These are phyloP conservation scores for Cyanidiococcus yangmingshanensis DNA, from an alignment of 23 red algal genomes.

Conservation along the genomic window DNA sequence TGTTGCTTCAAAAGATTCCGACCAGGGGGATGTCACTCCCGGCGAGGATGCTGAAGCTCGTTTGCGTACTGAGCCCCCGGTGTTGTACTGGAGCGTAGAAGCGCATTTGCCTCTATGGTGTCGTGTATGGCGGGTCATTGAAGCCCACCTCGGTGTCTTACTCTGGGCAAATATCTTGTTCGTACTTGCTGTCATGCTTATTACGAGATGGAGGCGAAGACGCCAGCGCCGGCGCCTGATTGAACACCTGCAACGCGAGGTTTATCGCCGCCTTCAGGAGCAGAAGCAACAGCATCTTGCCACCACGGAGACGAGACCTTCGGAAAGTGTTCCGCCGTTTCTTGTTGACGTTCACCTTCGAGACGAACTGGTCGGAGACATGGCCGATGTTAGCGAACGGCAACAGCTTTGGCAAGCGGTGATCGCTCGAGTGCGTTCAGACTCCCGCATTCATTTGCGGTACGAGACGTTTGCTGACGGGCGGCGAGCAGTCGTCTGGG, in stretches of 20 bases:
- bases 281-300: not conserved
- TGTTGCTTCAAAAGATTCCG: not conserved
- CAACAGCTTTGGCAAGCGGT: not conserved
- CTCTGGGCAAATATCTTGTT: not conserved
- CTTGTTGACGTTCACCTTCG: conserved; percentile 8
- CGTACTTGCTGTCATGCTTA: not conserved
- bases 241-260: not conserved
- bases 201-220: not conserved
- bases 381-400: not conserved
- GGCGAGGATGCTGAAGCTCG: not conserved
- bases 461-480: conserved; percentile 15
- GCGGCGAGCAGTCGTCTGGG: conserved; percentile 7
- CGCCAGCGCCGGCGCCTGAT: not conserved
- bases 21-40: not conserved
- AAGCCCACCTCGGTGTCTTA: not conserved
- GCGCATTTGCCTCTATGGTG: not conserved
- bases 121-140: not conserved
- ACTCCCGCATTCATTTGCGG: conserved; percentile 2
- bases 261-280: not conserved
- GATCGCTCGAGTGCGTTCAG: not conserved
- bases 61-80: not conserved
- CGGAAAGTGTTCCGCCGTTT: not conserved
- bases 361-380: conserved; percentile 9
- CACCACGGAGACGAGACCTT: not conserved
- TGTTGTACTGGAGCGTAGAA: conserved; percentile 9